These are phyloP conservation scores for Acacia pycnantha DNA, from an alignment of 331 rosid genomes.

Conservation along the genomic window DNA sequence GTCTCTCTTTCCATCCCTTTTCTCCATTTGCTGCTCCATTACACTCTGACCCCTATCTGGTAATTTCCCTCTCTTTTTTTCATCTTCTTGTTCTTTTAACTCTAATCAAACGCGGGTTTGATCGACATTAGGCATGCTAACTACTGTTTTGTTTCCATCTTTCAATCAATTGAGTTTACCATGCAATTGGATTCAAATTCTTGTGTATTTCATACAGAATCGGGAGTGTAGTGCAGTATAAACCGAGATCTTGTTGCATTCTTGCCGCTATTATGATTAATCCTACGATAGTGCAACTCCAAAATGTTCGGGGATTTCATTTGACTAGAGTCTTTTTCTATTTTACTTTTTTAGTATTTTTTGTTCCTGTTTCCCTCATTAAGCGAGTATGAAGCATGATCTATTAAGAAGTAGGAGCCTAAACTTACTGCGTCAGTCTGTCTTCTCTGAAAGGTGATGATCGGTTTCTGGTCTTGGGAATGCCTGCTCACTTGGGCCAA, in stretches of 20 bases:
- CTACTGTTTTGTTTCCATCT: neutral
- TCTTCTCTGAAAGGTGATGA: neutral
- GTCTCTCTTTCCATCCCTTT: neutral
- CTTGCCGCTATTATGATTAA: neutral
- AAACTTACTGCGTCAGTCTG: constrained; percentile 9
- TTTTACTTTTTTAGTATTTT: neutral
- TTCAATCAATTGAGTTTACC: neutral
- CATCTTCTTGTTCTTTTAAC: neutral
- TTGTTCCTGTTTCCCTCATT: neutral
- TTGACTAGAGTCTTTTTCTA: constrained; percentile 30
- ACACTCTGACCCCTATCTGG: constrained; percentile 27
- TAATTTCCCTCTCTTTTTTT: constrained; percentile 27
- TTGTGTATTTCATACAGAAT: constrained; percentile 3
- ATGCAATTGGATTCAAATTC: constrained; percentile 29
- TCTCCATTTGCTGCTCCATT: constrained; percentile 18
- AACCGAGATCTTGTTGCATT: constrained; percentile 51
- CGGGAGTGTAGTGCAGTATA: constrained; percentile 29
- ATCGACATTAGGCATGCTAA: constrained; percentile 1
- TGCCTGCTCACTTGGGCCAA: neutral
- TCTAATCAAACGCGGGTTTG: neutral
- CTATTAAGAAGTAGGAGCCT: neutral
- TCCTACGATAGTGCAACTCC: constrained; percentile 2
- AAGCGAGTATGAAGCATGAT: constrained; percentile 6
- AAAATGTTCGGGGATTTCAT: constrained; percentile 21
- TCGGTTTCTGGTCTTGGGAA: neutral